Base-by-base conservation (phyloP, 345 rosid species). In the Microcos paniculata region DNA sequence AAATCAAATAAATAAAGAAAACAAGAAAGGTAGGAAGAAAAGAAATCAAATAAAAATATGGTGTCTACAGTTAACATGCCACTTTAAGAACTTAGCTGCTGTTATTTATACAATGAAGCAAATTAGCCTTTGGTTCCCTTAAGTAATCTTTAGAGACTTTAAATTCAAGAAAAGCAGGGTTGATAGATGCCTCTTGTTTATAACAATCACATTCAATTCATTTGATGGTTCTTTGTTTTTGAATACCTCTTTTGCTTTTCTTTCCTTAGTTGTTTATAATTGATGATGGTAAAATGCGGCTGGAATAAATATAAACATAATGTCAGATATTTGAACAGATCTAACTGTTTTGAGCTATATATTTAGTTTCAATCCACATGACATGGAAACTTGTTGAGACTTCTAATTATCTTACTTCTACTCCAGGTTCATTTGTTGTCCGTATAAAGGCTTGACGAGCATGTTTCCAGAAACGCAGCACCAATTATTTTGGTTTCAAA, bases 391-490 rank as follows among this genome's bases (percentile, higher is more conserved):
- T 28, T 48, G 14, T 24, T 33, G 48, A 19, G 62, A 62, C 40
- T 24, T 74, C 15, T 40, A 52, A 64, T 35, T n/a, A n/a, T 26
- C 40, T n/a, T 48, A 58, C 38, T 46, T 51, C 19, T 69, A 49
- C 43, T 69, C 12, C 90, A 89, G 98, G 98, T 87, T 92, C 96
- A 11, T 94, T 94, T 35, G 97, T 94, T 74, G 77, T 93, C 59
- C 90, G 98, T 48, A 88, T 93, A 81, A 93, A 93, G 85, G 97
- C 90, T 46, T 92, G 90, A 92, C 33, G 56, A 61, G 24, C 73
- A 38, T 4, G 43, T 70, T 38, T 28, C 5, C 3, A 1, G 58
- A 48, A 28, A n/a, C 6, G 40, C 57, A 6, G 6, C 58, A 18
- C 57, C 26, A 28, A 30, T 49, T 19, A 28, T 28, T 30, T 4